Evolutionary conservation across 2,329 filamentous ascomycete genomes (phyloP).

Genomic region (Cercospora sojina): DNA sequence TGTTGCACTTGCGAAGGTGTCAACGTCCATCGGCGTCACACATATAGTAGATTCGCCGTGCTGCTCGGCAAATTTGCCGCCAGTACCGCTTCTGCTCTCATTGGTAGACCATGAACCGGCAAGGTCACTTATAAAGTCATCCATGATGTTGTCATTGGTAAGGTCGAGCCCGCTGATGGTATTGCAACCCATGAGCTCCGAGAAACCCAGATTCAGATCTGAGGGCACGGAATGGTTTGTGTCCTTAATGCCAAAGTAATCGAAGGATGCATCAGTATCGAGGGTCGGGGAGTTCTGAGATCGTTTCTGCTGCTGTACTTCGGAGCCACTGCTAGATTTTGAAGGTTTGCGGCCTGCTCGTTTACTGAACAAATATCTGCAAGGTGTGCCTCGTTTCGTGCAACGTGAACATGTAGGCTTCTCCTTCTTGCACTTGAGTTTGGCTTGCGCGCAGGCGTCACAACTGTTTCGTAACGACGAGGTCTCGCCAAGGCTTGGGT

Average conservation of each 20-base stretch:
- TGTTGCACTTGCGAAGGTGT: background rate
- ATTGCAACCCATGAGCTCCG: background rate
- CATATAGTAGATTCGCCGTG: background rate
- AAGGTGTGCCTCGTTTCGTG: background rate
- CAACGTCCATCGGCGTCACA: background rate
- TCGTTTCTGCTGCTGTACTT: background rate
- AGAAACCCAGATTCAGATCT: background rate
- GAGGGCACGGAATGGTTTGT: background rate
- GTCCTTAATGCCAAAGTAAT: background rate
- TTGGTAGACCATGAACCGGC: background rate
- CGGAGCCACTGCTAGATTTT: background rate
- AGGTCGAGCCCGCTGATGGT: background rate
- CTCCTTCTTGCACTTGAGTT: background rate
- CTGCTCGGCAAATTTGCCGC: background rate
- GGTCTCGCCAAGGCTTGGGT: slow-evolving; percentile 1
- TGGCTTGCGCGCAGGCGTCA: background rate
- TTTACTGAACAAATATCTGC: slow-evolving; percentile 1
- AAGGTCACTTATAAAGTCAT: background rate
- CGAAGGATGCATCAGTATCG: background rate
- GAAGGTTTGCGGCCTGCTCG: background rate
- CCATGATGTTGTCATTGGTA: background rate
- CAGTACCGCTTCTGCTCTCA: background rate
- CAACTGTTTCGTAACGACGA: background rate
- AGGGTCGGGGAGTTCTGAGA: background rate
- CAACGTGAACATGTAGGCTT: slow-evolving; percentile 4